Percentiles rank a stretch among this genome's conserved stretches.
phyloP scores from a whole-genome alignment of 2,329 filamentous ascomycete species.

The Seiridium cupressi region DNA sequence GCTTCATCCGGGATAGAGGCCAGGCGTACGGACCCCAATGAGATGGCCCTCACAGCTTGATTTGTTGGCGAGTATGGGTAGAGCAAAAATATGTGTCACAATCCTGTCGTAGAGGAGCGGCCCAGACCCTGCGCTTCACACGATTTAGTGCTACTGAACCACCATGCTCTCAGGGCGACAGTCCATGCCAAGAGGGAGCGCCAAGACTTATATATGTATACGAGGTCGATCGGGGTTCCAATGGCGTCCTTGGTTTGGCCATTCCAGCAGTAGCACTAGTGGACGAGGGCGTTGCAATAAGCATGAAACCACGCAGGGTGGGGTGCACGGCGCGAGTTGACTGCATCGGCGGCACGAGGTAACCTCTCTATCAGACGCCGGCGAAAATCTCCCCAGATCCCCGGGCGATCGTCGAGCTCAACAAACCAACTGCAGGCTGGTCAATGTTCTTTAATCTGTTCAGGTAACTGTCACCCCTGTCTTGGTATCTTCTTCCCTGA shows the following conservation, averaged over 20 bases:
- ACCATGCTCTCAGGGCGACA: not conserved
- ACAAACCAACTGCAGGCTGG: not conserved
- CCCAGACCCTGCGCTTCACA: no score
- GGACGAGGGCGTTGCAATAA: not conserved
- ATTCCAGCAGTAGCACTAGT: no score
- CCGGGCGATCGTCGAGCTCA: not conserved
- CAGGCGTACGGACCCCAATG: no score
- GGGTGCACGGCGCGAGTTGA: not conserved
- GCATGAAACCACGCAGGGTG: not conserved
- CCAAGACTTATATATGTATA: slow-evolving; percentile 6
- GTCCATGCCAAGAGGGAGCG: not conserved
- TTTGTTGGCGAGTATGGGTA: no score
- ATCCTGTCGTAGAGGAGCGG: not conserved
- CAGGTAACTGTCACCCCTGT: no score
- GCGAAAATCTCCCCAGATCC: not conserved
- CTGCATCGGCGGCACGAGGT: not conserved
- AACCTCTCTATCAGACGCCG: not conserved
- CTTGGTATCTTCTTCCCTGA: no score
- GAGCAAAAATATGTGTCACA: no score
- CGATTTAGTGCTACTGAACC: not conserved
- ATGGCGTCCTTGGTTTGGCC: no score
- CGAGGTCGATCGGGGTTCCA: no score
- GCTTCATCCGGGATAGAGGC: no score
- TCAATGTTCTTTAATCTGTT: no score
- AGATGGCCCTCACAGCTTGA: no score